Conservation (phyloP, 2,329 filamentous ascomycete species). For the Cladophialophora chaetospira region DNA sequence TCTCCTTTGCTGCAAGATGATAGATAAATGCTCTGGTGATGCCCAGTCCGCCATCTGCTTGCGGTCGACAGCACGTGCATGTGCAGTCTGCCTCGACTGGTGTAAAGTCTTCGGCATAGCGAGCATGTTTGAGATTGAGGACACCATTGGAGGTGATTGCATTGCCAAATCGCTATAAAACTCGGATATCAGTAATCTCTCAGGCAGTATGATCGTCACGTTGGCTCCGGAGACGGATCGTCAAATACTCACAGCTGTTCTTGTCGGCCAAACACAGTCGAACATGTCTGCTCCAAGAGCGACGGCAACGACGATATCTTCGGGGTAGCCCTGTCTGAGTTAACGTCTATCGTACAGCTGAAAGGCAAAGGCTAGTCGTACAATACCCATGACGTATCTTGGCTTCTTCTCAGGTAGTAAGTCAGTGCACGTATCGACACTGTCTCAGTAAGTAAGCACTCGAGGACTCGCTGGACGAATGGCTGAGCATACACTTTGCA, state of each 20-base stretch:
- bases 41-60: constrained; percentile 68
- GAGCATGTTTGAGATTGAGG: constrained; percentile 78
- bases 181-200: not conserved
- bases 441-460: constrained; percentile 30
- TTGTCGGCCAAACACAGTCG: constrained; percentile 97
- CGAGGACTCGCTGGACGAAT: constrained; percentile 4
- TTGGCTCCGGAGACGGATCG: not conserved
- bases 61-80: constrained; percentile 73
- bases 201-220: no score
- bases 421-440: constrained; percentile 78
- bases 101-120: constrained; percentile 75
- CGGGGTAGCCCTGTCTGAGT: constrained; percentile 73
- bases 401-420: constrained; percentile 87
- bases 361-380: constrained; percentile 39
- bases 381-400: constrained; percentile 98
- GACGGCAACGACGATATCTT: constrained; percentile 90
- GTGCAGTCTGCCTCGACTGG: constrained; percentile 81
- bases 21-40: constrained; percentile 88
- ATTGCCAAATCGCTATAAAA: constrained; percentile 76
- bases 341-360: not conserved
- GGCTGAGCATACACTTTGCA: constrained; percentile 67
- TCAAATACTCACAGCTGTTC: constrained; percentile 68
- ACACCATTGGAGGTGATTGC: constrained; percentile 79
- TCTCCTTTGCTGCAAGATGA: constrained; percentile 92
- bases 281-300: constrained; percentile 98